phyloP scores from a whole-genome alignment of 2,329 filamentous ascomycete species.

The Fusarium pseudonygamai region DNA sequence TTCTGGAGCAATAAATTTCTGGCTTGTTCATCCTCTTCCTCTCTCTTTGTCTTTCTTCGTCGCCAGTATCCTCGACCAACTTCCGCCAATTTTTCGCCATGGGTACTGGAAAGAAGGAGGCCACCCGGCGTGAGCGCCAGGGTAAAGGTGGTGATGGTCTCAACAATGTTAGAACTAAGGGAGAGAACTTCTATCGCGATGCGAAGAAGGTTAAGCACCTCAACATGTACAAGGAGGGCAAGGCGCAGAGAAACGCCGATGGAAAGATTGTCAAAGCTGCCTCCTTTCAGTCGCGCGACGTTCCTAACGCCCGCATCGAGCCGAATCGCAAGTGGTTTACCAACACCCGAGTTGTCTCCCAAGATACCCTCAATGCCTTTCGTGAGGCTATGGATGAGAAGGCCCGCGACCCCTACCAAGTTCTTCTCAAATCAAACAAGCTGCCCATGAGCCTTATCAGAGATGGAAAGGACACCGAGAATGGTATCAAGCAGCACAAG shows the following conservation, averaged over 20 bases:
- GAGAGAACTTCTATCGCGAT: constrained; percentile 94
- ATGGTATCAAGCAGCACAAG: constrained; percentile 89
- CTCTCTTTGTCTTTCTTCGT: constrained; percentile 26
- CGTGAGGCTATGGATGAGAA: constrained; percentile 92
- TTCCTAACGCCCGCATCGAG: constrained; percentile 87
- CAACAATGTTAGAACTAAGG: constrained; percentile 91
- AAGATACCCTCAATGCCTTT: constrained; percentile 87
- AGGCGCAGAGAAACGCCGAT: constrained; percentile 79
- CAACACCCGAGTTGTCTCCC: constrained; percentile 89
- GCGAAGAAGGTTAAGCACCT: constrained; percentile 90
- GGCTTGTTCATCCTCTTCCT: constrained; percentile 31
- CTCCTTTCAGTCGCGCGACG: constrained; percentile 82
- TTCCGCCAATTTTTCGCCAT: constrained; percentile 58
- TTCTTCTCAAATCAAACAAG: constrained; percentile 97
- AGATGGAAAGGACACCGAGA: constrained; percentile 74
- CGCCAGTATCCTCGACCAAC: constrained; percentile 34
- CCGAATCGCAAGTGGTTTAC: constrained; percentile 98
- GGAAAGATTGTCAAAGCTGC: constrained; percentile 89
- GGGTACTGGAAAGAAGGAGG: constrained; percentile 94
- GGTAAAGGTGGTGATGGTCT: constrained; percentile 88
- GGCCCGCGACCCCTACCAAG: constrained; percentile 88
- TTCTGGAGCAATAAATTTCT: constrained; percentile 41
- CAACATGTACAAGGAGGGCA: constrained; percentile 91
- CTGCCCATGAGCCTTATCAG: constrained; percentile 93
- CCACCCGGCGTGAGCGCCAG: constrained; percentile 81